Percentiles rank a stretch among this genome's conserved stretches.
Conservation (phyloP, 2,329 filamentous ascomycete genomes). For the Colletotrichum sp. region DNA sequence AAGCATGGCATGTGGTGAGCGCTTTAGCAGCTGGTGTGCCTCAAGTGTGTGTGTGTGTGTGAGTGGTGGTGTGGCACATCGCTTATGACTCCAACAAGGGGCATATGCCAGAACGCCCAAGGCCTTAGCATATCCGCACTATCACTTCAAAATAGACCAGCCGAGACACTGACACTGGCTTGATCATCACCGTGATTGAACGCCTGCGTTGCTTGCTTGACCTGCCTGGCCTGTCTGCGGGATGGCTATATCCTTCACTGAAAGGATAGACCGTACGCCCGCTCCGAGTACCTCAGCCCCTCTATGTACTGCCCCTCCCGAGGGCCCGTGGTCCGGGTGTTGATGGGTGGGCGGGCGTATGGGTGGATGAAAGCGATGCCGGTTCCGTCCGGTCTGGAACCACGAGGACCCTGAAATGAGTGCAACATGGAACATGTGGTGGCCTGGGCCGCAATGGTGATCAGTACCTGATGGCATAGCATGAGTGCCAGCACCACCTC, state of each 20-base stretch:
- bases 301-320: neutral
- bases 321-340: neutral
- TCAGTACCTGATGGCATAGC: neutral
- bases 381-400: slow-evolving; percentile 1
- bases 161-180: neutral
- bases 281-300: neutral
- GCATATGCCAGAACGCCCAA: neutral
- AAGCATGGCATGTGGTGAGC: slow-evolving; percentile 1
- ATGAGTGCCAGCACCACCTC: neutral
- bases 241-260: neutral
- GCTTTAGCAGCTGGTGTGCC: neutral
- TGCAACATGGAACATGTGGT: neutral
- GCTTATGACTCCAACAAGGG: neutral
- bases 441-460: neutral
- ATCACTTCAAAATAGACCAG: neutral
- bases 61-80: neutral
- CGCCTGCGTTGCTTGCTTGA: neutral
- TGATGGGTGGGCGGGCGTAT: neutral
- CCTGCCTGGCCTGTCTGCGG: neutral
- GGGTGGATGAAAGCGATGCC: neutral
- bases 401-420: neutral
- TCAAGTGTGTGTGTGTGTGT: neutral
- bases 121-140: neutral
- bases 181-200: neutral
- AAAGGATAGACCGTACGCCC: neutral